Conservation (phyloP, 768 basidiomycete species). For the Rhizopogon rudus region DNA sequence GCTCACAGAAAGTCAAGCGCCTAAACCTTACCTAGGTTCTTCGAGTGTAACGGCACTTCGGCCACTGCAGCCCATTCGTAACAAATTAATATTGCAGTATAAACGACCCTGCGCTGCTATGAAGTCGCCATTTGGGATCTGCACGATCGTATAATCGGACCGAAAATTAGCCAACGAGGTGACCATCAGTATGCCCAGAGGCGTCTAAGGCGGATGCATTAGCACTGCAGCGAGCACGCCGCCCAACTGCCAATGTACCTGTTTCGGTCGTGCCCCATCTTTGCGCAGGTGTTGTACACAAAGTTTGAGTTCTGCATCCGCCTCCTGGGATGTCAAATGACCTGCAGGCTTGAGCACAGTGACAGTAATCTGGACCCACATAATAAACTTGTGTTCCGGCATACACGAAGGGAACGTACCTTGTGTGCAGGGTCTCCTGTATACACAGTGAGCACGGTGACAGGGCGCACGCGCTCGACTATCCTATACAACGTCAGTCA, state of each 20-base stretch:
- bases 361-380: slow-evolving; percentile 46
- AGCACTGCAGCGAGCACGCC: not conserved
- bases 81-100: slow-evolving; percentile 76
- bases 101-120: slow-evolving; percentile 58
- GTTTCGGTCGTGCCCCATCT: slow-evolving; percentile 70
- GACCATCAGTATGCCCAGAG: slow-evolving; percentile 66
- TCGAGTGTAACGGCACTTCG: slow-evolving; percentile 73
- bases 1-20: slow-evolving; percentile 6
- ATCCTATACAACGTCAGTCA: slow-evolving; percentile 39
- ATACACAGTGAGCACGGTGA: slow-evolving; percentile 65
- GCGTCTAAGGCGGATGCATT: slow-evolving; percentile 37
- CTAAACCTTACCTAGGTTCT: slow-evolving; percentile 53
- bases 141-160: slow-evolving; percentile 82
- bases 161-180: slow-evolving; percentile 86
- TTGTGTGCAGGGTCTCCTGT: slow-evolving; percentile 72
- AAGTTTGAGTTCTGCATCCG: slow-evolving; percentile 54
- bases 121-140: slow-evolving; percentile 65
- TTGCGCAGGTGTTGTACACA: slow-evolving; percentile 57
- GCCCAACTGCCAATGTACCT: slow-evolving; percentile 30
- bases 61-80: slow-evolving; percentile 83
- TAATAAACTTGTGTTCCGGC: slow-evolving; percentile 11
- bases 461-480: slow-evolving; percentile 55
- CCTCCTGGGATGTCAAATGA: slow-evolving; percentile 36
- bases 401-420: slow-evolving; percentile 26
- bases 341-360: slow-evolving; percentile 47